Evolutionary conservation across 306 rosid species (phyloP), one percentile per base, ranked within the genome.

Genomic region (Quercus glauca): DNA sequence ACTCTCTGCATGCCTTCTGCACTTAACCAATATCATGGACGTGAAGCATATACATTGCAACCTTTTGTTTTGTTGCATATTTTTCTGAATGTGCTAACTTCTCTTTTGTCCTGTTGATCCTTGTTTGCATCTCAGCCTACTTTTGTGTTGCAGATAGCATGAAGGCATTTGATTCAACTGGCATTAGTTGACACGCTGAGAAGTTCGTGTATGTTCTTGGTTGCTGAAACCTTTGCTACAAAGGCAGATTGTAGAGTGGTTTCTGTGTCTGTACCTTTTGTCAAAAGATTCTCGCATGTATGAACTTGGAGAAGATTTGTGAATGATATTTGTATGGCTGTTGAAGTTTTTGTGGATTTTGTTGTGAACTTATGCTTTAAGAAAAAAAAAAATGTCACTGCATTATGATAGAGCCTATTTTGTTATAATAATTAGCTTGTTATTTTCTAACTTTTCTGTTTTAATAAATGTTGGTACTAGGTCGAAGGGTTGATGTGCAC

Each of bases 291-390:
- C 81, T 87, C 78, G 65, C 79, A 75, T 74, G 52, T 83, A 76
- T 77, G 78, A 80, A 84, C 78, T 73, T 11, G 78, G 81, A 49
- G 87, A 73, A 83, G 77, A 83, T 73, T 70, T 77, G 60, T 74
- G 83, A 79, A 78, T 81, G 85, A 35, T 85, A 81, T 73, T 71
- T 89, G 81, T 88, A 77, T 72, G 85, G 83, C 84, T 74, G 85
- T 41, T 41, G 45, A 41, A 80, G 81, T 79, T 79, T 73, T 80
- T 41, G 13, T 69, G 71, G 31, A 29, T 80, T 79, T 84, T 73
- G 73, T 83, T 76, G 58, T 81, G 83, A 41, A 41, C 59, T 51
- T 76, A 78, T 61, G 83, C 45, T 2, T 41, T 41, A 57, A 57
- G 23, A 1, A n/a, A 10, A 76, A 80, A 80, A 76, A 56, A 55